phyloP scores from a whole-genome alignment of 2,329 filamentous ascomycete species.

The Monilinia aucupariae region DNA sequence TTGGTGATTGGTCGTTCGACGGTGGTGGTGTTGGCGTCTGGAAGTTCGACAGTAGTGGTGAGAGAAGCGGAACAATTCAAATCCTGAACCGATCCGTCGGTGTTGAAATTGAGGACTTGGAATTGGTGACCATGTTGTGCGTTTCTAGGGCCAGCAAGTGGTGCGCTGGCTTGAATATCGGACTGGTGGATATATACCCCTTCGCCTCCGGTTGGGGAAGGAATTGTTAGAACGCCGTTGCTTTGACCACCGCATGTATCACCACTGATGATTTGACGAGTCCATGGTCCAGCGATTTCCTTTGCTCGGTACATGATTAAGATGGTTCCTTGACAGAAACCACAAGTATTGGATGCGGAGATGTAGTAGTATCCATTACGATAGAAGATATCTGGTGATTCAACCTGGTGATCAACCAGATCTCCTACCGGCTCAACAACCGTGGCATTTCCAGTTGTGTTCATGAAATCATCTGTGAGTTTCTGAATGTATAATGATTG shows the following conservation, averaged over 20 bases:
- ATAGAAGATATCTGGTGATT: conserved; percentile 28
- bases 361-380: conserved; percentile 28
- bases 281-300: conserved; percentile 24
- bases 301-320: conserved; percentile 26
- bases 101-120: conserved; percentile 10
- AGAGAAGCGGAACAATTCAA: neutral
- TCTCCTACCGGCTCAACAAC: conserved; percentile 15
- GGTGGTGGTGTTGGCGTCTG: neutral
- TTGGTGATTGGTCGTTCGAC: no score
- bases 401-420: conserved; percentile 26
- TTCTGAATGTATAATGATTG: conserved; percentile 26
- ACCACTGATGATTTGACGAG: conserved; percentile 25
- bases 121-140: conserved; percentile 11
- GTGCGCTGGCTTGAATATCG: conserved; percentile 23
- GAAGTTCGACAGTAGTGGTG: conserved; percentile 6
- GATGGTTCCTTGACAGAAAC: conserved; percentile 27
- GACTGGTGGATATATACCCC: conserved; percentile 26
- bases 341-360: conserved; percentile 28
- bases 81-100: conserved; percentile 7
- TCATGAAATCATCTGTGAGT: conserved; percentile 24
- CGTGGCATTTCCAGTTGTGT: conserved; percentile 23
- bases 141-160: conserved; percentile 19
- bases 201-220: conserved; percentile 15
- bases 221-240: conserved; percentile 24
- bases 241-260: conserved; percentile 29